Evolutionary conservation across 2,329 filamentous ascomycete species (phyloP).

Genomic region (Sporothrix sp.): DNA sequence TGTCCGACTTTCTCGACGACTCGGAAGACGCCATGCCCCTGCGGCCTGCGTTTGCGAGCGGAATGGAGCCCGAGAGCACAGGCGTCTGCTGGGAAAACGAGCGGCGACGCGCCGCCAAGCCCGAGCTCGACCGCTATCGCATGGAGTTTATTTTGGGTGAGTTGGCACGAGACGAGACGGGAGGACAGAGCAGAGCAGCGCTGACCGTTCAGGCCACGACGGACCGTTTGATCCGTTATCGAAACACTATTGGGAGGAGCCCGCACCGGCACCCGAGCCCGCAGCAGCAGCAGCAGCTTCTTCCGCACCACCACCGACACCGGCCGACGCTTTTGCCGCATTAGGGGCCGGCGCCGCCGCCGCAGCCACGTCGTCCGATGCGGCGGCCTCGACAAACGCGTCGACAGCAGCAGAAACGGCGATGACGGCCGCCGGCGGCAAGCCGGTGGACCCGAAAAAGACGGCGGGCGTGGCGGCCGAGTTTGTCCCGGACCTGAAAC

Average conservation of each 20-base stretch:
- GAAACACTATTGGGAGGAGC: conserved; percentile 60
- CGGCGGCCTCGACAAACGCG: background rate
- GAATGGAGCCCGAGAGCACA: conserved; percentile 65
- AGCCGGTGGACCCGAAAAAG: conserved; percentile 20
- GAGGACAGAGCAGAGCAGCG: too few relatives aligned
- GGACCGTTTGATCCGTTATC: conserved; percentile 74
- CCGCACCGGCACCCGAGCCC: conserved; percentile 3
- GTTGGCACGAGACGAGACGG: too few relatives aligned
- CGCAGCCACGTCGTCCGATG: background rate
- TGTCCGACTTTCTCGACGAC: conserved; percentile 85
- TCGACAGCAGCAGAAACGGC: background rate
- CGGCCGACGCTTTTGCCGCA: conserved; percentile 18
- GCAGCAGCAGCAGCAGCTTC: background rate
- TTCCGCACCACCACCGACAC: conserved; percentile 18
- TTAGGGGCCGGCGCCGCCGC: conserved; percentile 1
- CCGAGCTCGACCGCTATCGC: conserved; percentile 49
- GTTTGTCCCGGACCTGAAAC: conserved; percentile 56
- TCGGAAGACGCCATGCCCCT: conserved; percentile 57
- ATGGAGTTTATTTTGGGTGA: conserved; percentile 68
- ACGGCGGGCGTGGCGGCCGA: conserved; percentile 43
- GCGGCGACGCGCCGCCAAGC: conserved; percentile 35
- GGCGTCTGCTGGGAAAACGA: conserved; percentile 76
- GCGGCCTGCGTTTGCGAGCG: conserved; percentile 52
- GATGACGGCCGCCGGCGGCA: background rate
- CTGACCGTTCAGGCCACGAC: conserved; percentile 34